Evolutionary conservation across 108 stramenopile genomes (phyloP), one percentile per base, ranked within the genome.

Genomic region (Pseudonitzschia delicatissima): DNA sequence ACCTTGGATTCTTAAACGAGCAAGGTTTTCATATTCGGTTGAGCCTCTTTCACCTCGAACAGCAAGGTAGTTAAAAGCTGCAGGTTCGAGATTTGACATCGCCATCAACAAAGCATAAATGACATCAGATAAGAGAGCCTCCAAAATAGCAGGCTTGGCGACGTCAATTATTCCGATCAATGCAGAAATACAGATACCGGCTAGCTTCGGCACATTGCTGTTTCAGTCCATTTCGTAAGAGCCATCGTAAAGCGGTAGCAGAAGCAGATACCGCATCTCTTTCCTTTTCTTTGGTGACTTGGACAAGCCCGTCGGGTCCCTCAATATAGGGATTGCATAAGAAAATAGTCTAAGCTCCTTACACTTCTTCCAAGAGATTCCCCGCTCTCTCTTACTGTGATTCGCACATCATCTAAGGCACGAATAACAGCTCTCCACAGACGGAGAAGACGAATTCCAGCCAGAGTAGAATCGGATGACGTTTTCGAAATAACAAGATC

Each of bases 11-110:
- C 93, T 72, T 2, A 85, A 29, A 26, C 82, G 71, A 69, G 91
- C 90, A 25, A 94, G 73, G 17, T 74, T 34, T 61, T 90, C 90
- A 64, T 87, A 88, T 15, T 72, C 72, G 45, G 29, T 44, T 7
- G 77, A 68, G 11, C 39, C 69, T 18, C 64, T 29, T 0, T 81
- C 84, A 40, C 74, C 62, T 12, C 87, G 83, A 61, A 83, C 85
- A 28, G 86, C 79, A 20, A 94, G 76, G 57, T 91, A 94, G 58
- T 86, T 89, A 39, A 94, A 67, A 1, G 88, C 93, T n/a, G 86
- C 81, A 8, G 93, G 93, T 62, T 94, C 93, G 5, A 94, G 59
- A 39, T 81, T 78, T 18, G 80, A 82, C 85, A 94, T 87, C 8
- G 93, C 78, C 77, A 87, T 76, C 20, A 91, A 64, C 13, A 94